Conservation (phyloP, 345 rosid genomes). For the Carallia brachiata region DNA sequence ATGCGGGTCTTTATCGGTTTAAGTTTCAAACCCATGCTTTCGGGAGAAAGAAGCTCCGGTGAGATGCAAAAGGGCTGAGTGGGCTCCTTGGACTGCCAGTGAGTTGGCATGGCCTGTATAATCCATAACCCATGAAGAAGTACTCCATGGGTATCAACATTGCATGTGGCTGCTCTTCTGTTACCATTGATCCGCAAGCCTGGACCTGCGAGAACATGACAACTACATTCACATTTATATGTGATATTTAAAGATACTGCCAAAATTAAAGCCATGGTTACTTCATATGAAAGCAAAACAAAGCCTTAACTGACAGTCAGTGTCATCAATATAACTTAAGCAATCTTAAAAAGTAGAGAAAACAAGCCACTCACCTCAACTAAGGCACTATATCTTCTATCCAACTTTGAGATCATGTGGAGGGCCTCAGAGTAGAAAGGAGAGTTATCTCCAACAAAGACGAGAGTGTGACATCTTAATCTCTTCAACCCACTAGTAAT, state of each 20-base stretch:
- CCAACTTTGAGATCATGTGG: slow-evolving; percentile 75
- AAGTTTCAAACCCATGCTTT: slow-evolving; percentile 37
- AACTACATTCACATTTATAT: background rate
- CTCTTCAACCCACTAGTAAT: slow-evolving; percentile 70
- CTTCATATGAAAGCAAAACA: background rate
- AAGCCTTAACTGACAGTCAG: background rate
- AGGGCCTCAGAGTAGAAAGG: slow-evolving; percentile 83
- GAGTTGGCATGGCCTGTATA: slow-evolving; percentile 25
- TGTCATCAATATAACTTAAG: background rate
- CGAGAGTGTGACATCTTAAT: slow-evolving; percentile 71
- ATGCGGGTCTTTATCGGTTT: slow-evolving; percentile 29
- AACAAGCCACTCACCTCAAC: slow-evolving; percentile 57
- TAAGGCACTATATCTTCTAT: slow-evolving; percentile 76
- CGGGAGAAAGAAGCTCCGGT: slow-evolving; percentile 34
- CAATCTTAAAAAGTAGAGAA: background rate
- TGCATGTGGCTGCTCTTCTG: slow-evolving; percentile 35
- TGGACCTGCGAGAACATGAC: slow-evolving; percentile 20
- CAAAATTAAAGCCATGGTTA: background rate
- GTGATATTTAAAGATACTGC: background rate
- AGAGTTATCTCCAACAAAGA: slow-evolving; percentile 88
- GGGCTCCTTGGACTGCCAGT: slow-evolving; percentile 33
- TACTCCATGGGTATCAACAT: slow-evolving; percentile 34
- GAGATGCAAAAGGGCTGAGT: slow-evolving; percentile 33
- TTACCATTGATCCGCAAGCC: slow-evolving; percentile 34
- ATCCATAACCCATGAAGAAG: slow-evolving; percentile 34